Evolutionary conservation across 257 asterid species (phyloP), one percentile per base, ranked within the genome.

Genomic region (Nyctanthes arbortristis): DNA sequence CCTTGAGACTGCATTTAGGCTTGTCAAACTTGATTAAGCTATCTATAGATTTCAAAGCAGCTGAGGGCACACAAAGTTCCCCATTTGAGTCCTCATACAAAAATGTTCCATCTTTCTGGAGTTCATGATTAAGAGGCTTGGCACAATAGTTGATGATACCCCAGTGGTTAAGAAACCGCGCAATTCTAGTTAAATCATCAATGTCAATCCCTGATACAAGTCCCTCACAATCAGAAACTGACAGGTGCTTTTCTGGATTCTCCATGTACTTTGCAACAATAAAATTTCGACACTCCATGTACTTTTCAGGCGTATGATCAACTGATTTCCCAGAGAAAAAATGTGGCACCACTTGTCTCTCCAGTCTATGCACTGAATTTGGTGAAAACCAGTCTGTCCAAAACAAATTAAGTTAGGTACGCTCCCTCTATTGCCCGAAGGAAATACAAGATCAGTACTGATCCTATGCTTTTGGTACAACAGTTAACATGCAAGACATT

Each of bases 321-420:
- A 81, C 76, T 59, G 95, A 88, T 67, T 88, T 94, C 72, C 96
- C 97, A 74, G 95, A 79, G 85, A 94, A 91, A 80, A 91, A 91
- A 79, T 88, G 97, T n/a, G 99, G 99, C 77, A 94, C 99, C 70
- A 94, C 99, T 88, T 94, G 99, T 78, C 97, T 86, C 85, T 94
- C 99, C 89, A 94, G 72, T 83, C 99, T 88, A 85, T 94, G 96
- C 84, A 91, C 97, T n/a, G 91, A 73, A 76, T 74, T 85, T 66
- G 95, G 97, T 57, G 95, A 89, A 88, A 94, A 94, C 99, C 99
- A 94, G 37, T 91, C 99, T 94, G 97, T 77, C 79, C 30, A 45
- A 12, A 56, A 49, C 30, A 20, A 52, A 63, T 29, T 30, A 34
- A 56, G 31, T 0, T 61, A 32, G 47, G 59, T 45, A 40, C 14